Base-by-base conservation (phyloP, 2,329 filamentous ascomycete genomes). In the Hypoxylon sp. region DNA sequence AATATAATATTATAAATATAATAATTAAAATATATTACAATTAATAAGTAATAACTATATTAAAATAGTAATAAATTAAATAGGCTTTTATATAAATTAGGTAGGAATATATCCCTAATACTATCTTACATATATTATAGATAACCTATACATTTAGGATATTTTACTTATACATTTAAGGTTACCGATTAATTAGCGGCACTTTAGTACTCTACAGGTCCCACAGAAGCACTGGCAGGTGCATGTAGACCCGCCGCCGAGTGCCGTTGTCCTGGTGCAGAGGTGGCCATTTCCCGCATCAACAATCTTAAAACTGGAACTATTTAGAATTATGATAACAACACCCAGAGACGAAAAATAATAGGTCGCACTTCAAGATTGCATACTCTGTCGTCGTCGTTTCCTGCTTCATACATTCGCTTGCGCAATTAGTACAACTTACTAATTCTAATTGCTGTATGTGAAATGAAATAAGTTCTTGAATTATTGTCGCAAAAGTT, bases 201-300 rank as follows among this genome's bases (percentile, higher is more conserved):
- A 22, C 19, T 5, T 64, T 65, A 61, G 61, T 68, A 56, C 52
- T 51, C 26, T 48, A 17, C 35, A 54, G 42, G 57, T 37, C 54
- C 59, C 54, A 59, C 52, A 58, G 17, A 55, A 56, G 59, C 54
- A 64, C 54, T 58, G 17, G 53, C 53, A 57, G 47, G 42, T 44
- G 24, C n/a, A 39, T 66, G 64, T 56, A 53, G 54, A 56, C 56
- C 8, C 14, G 39, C 63, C 54, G 54, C 29, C 29, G 59, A 46
- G 6, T 9, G 26, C 59, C 58, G 68, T 70, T 70, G 68, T 70
- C 65, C 26, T 70, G 67, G 67, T 70, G 67, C 67, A 70, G 67
- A 13, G 29, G 37, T 65, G 52, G 37, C 61, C 58, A 65, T 70
- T 68, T 70, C 61, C 68, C 58, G 61, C 68, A 70, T 65, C 68